phyloP scores from a whole-genome alignment of 768 basidiomycete species.

The Lentinula detonsa region DNA sequence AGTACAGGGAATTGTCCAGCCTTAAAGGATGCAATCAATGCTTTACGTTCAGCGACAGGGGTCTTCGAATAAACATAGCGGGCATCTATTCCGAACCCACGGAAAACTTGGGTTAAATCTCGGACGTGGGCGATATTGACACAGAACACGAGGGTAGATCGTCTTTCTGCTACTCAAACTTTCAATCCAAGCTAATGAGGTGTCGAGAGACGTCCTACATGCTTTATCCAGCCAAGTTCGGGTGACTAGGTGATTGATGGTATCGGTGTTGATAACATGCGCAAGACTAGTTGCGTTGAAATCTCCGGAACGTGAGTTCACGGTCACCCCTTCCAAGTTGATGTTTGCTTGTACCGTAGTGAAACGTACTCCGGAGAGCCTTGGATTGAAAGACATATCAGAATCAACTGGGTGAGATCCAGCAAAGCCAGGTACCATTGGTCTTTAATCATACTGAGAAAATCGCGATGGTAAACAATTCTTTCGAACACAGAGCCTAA shows the following conservation, averaged over 20 bases:
- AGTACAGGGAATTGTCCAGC: conserved; percentile 76
- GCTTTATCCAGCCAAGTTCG: conserved; percentile 84
- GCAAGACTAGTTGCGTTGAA: conserved; percentile 77
- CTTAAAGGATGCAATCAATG: conserved; percentile 62
- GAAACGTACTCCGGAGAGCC: conserved; percentile 85
- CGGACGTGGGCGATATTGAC: conserved; percentile 79
- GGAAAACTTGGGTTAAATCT: conserved; percentile 67
- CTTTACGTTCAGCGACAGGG: conserved; percentile 53
- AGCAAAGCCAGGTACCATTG: conserved; percentile 54
- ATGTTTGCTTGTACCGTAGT: conserved; percentile 77
- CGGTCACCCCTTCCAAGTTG: conserved; percentile 57
- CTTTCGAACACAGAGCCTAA: conserved; percentile 83
- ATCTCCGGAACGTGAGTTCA: conserved; percentile 70
- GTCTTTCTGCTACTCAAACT: conserved; percentile 44
- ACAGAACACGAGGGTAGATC: conserved; percentile 91
- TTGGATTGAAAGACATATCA: conserved; percentile 12
- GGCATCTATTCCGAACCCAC: conserved; percentile 75
- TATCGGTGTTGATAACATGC: conserved; percentile 73
- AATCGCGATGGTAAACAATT: conserved; percentile 91
- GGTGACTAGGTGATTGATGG: conserved; percentile 73
- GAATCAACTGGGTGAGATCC: conserved; percentile 9
- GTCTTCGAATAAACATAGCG: conserved; percentile 73
- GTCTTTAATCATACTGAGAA: conserved; percentile 89
- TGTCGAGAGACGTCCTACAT: conserved; percentile 29
- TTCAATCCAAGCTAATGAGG: background rate